These are phyloP conservation scores for Uronychia setigera DNA, from an alignment of 73 alveolate genomes.

Conservation along the genomic window DNA sequence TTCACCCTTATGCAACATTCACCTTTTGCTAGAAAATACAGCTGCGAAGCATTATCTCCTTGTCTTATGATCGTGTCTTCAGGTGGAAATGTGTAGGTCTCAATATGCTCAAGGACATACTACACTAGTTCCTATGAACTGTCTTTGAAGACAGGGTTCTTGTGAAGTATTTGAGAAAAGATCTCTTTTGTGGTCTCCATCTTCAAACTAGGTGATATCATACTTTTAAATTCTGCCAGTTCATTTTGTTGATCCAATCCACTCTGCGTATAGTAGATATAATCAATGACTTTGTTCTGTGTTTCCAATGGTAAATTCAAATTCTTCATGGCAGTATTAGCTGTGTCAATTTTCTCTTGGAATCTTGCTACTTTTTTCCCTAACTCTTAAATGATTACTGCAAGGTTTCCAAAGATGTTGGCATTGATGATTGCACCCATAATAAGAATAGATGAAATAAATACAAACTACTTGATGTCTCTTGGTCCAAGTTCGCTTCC, in stretches of 20 bases:
- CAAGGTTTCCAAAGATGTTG: conserved; percentile 56
- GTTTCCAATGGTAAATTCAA: conserved; percentile 50
- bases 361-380: conserved; percentile 37
- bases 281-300: conserved; percentile 41
- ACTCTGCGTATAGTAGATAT: conserved; percentile 40
- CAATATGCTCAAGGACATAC: conserved; percentile 44
- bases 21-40: conserved; percentile 62
- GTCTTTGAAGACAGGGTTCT: conserved; percentile 27
- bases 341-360: conserved; percentile 42
- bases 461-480: conserved; percentile 23
- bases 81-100: conserved; percentile 42
- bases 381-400: conserved; percentile 28
- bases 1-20: conserved; percentile 61
- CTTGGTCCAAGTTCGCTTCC: conserved; percentile 70
- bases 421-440: conserved; percentile 62
- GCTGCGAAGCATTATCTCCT: conserved; percentile 38
- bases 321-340: conserved; percentile 32
- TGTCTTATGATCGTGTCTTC: conserved; percentile 59
- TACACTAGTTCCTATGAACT: conserved; percentile 30
- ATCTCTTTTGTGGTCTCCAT: conserved; percentile 44
- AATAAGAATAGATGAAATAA: conserved; percentile 32
- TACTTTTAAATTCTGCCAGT: conserved; percentile 43
- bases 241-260: conserved; percentile 46
- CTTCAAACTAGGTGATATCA: conserved; percentile 58
- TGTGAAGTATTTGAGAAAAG: conserved; percentile 31